phyloP scores from a whole-genome alignment of 768 basidiomycete species.

The Suillus subluteus region DNA sequence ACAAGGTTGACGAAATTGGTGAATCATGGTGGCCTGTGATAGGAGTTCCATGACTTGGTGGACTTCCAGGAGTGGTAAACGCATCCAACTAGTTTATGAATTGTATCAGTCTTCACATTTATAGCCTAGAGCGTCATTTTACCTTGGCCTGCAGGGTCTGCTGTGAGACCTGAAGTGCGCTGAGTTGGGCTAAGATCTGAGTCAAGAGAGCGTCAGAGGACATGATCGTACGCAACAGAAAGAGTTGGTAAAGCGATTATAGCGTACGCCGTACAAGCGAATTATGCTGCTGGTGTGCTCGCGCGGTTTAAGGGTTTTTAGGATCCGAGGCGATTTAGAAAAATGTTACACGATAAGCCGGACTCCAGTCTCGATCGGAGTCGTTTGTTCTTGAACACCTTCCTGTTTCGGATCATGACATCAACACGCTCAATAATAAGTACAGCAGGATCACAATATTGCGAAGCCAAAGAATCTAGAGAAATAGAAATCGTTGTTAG shows the following conservation, averaged over 20 bases:
- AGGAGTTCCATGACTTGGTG: conserved; percentile 29
- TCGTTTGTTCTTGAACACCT: neutral
- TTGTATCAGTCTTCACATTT: conserved; percentile 7
- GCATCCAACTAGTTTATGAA: conserved; percentile 53
- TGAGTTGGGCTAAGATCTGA: conserved; percentile 74
- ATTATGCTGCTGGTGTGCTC: neutral
- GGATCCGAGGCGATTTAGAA: conserved; percentile 4
- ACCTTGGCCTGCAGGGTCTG: conserved; percentile 84
- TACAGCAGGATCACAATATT: neutral
- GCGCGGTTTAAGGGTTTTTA: neutral
- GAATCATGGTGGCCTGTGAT: conserved; percentile 31
- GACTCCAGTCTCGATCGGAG: neutral
- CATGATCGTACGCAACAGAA: conserved; percentile 21
- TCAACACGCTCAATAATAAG: too few species aligned
- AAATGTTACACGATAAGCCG: conserved; percentile 1
- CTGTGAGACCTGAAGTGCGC: conserved; percentile 72
- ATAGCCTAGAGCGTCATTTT: conserved; percentile 13
- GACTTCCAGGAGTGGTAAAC: conserved; percentile 34
- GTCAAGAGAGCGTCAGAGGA: conserved; percentile 61
- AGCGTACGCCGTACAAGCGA: conserved; percentile 16
- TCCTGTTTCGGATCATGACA: neutral
- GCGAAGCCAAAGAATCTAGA: neutral
- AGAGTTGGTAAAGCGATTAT: conserved; percentile 14
- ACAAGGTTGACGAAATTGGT: conserved; percentile 26
- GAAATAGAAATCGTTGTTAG: neutral